Evolutionary conservation across 345 rosid species (phyloP), one percentile per base, ranked within the genome.

Genomic region (Citrus sp.): DNA sequence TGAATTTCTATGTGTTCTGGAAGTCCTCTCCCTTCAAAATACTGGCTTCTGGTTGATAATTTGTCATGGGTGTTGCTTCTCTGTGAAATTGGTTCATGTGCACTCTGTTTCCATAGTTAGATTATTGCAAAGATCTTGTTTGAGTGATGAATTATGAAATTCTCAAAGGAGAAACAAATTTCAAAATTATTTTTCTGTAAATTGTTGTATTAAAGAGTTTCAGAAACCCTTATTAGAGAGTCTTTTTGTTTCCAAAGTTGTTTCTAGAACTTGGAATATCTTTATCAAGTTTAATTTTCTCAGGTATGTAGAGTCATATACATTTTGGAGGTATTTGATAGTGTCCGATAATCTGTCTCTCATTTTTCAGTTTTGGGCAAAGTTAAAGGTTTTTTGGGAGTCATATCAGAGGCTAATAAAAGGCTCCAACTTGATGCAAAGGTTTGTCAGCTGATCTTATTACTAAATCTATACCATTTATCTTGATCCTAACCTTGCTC

Each of bases 371-470:
- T 92, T 86, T 74, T 93, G 70, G 97, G 90, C 62, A 91, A 83
- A 89, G 89, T 86, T 72, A 89, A 80, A 82, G 97, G 88, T 67
- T 93, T 93, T 76, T 61, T 95, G 2, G 97, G 94, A 73, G 72
- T 88, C 25, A 84, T 95, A 62, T 86, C 93, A 0, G 97, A 93
- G 84, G 89, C 97, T 37, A 93, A 90, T 87, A 88, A 85, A 78
- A 81, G 71, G 78, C 80, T 93, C 75, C 85, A 90, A 78, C 79
- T 84, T 64, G 92, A 91, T 72, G 87, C 93, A 46, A 88, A 89
- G 84, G 93, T 90, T 66, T 78, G 77, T 65, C 34, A 40, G 34
- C 58, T 59, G 27, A 8, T 58, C 56, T 60, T 58, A 13, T 66
- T 55, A 4, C 59, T 24, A 27, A 61, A n/a, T 59, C 14, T 66